Base-by-base conservation (phyloP, 768 basidiomycete genomes). In the Lyophyllum decastes region DNA sequence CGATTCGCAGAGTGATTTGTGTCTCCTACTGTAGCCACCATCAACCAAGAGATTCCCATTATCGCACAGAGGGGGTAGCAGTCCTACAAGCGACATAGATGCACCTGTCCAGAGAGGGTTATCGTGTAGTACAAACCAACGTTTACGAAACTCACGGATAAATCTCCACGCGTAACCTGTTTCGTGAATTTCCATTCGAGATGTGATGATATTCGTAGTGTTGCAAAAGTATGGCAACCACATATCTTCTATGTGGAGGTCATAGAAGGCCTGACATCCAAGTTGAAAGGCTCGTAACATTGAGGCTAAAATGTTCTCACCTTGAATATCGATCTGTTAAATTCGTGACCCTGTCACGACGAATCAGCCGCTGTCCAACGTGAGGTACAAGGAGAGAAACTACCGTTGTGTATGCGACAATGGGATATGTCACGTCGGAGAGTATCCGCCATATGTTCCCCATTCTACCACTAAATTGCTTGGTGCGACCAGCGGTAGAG, bases 171-270 rank as follows among this genome's bases (percentile, higher is more conserved):
- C 96, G 75, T 98, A 98, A n/a, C 97, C 97, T 12, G 93, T 92
- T 64, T 95, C 91, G 66, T 99, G 97, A 43, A 98, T 88, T 67
- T 98, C 95, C 94, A 98, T 98, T 9, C 88, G 83, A 9, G 94
- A 97, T 45, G 92, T 93, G 52, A 89, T 94, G 70, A 99, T 97
- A 66, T 98, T 98, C 19, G 97, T 96, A 2, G 96, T 93, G 66
- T 98, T 98, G 74, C 95, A 97, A 74, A 96, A 98, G 76, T 86
- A 98, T 4, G 96, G 97, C 6, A 99, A 79, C 97, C 96, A 98
- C 92, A 97, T 96, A 73, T 97, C 95, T 72, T 94, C 91, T 40
- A 94, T 94, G 64, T 98, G 95, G 41, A 95, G 84, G 71, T 93
- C 94, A 64, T 94, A 96, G 70, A 97, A 96, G 17, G 92, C 86